Evolutionary conservation across 1,284 basidiomycete genomes (phyloP).

Genomic region (Puccinia horiana): DNA sequence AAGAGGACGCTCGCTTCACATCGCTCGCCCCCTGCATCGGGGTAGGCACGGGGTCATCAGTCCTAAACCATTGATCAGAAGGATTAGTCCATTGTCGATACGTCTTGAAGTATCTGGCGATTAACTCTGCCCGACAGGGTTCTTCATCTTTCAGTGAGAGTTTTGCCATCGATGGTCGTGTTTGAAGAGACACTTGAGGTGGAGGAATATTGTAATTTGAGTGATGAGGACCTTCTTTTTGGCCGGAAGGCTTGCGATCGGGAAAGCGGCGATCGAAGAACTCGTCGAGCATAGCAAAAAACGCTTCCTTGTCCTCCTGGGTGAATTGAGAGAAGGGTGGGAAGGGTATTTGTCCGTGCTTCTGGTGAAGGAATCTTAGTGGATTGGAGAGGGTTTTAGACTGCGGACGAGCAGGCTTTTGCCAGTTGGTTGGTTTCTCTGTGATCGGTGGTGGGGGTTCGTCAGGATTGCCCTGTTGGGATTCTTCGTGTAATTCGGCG

Average conservation of each 20-base stretch:
- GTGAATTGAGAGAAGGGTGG: constrained; percentile 24
- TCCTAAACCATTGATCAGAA: constrained; percentile 36
- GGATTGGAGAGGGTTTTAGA: constrained; percentile 5
- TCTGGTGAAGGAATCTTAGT: neutral
- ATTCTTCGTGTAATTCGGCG: neutral
- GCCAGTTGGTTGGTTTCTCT: neutral
- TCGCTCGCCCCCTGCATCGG: constrained; percentile 6
- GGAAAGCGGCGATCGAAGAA: constrained; percentile 30
- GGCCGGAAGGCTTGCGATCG: neutral
- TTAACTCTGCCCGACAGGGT: neutral
- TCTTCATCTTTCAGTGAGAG: neutral
- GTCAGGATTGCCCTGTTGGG: neutral
- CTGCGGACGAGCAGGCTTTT: neutral
- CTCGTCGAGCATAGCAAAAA: constrained; percentile 40
- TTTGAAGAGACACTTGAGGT: constrained; percentile 37
- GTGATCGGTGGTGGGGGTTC: constrained; percentile 11
- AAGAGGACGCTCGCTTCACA: constrained; percentile 35
- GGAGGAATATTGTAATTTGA: neutral
- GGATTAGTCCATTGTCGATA: constrained; percentile 8
- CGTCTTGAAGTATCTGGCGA: constrained; percentile 17
- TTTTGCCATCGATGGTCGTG: neutral
- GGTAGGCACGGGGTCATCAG: constrained; percentile 22
- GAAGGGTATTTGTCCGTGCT: constrained; percentile 8
- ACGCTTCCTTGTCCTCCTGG: constrained; percentile 36
- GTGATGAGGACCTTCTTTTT: neutral